These are phyloP conservation scores for Solanum appendiculatum DNA, from an alignment of 257 asterid species.

Conservation along the genomic window DNA sequence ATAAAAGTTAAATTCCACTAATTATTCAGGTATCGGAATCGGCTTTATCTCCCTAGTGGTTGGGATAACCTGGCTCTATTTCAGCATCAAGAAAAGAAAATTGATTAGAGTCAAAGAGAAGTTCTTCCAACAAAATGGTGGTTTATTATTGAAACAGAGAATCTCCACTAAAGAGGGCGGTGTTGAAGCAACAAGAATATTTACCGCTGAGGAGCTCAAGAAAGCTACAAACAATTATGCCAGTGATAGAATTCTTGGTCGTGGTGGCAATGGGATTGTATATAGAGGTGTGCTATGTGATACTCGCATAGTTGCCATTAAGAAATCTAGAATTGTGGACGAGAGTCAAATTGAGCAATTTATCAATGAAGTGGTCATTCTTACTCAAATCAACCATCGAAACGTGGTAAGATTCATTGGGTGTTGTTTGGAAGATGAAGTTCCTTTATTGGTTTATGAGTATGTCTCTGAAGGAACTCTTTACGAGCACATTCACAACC, in stretches of 20 bases:
- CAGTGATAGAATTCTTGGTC: neutral
- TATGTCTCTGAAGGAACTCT: neutral
- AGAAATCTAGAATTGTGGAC: neutral
- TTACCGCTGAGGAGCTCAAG: neutral
- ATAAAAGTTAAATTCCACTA: neutral
- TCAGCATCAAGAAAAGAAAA: neutral
- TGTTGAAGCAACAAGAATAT: neutral
- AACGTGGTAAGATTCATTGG: neutral
- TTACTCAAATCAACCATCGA: neutral
- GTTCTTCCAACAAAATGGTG: neutral
- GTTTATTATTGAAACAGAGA: neutral
- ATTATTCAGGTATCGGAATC: neutral
- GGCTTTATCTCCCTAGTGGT: neutral
- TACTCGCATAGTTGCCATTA: neutral
- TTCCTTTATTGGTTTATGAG: neutral
- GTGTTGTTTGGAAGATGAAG: neutral
- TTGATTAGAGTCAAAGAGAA: neutral
- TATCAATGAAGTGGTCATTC: neutral
- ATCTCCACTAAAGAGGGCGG: neutral
- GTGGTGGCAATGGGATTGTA: neutral
- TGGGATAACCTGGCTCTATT: neutral
- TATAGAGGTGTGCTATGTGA: neutral
- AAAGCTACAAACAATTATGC: neutral
- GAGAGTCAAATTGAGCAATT: neutral
- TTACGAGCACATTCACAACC: neutral